These are phyloP conservation scores for Artemisia argyi DNA, from an alignment of 129 eudicot species.

Conservation along the genomic window DNA sequence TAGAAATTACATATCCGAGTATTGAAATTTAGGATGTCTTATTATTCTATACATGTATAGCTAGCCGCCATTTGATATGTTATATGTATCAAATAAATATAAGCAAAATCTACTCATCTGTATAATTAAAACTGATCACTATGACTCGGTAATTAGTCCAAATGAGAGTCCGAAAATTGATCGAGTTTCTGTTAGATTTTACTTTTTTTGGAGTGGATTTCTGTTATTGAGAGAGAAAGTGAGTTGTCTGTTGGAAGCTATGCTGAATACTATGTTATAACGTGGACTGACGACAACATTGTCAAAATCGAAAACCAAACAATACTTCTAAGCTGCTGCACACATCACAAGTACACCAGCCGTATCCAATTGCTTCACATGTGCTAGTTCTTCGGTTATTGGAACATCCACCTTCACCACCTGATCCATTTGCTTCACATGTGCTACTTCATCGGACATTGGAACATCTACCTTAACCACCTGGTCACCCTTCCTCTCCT, in stretches of 20 bases:
- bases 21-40: no score
- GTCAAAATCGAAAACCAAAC: constrained; percentile 14
- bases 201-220: constrained; percentile 19
- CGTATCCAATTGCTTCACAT: constrained; percentile 19
- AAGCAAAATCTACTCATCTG: no score
- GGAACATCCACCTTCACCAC: no score
- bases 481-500: not conserved
- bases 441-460: no score
- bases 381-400: not conserved
- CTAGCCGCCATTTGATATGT: no score
- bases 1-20: no score
- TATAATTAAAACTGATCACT: not conserved
- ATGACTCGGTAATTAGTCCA: not conserved
- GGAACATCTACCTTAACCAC: not conserved
- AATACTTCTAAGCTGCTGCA: constrained; percentile 8
- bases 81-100: no score
- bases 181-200: constrained; percentile 10
- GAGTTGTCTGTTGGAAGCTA: constrained; percentile 14
- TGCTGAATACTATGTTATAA: not conserved
- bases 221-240: constrained; percentile 29
- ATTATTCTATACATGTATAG: no score
- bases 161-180: not conserved
- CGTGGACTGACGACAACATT: not conserved
- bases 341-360: constrained; percentile 16
- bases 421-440: no score